Conservation (phyloP, 2,329 filamentous ascomycete species). For the Hypoxylon sp. region DNA sequence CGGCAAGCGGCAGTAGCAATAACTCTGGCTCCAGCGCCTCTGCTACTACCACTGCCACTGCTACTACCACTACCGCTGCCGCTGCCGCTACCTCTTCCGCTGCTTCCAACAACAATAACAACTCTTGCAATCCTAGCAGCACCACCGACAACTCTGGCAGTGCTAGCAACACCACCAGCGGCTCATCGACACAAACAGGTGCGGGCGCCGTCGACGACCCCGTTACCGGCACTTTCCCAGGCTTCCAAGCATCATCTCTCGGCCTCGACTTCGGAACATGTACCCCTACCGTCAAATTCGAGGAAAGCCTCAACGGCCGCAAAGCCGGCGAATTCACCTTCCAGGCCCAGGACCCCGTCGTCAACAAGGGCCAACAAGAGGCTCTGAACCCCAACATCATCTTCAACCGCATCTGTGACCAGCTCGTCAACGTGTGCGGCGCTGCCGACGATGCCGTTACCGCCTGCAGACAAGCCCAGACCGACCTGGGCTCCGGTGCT, state of each 20-base stretch:
- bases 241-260: conserved; percentile 50
- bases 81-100: conserved; percentile 42
- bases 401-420: conserved; percentile 78
- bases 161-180: conserved; percentile 41
- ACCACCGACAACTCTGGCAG: conserved; percentile 22
- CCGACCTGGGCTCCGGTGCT: conserved; percentile 50
- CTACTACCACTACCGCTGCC: conserved; percentile 30
- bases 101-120: conserved; percentile 16
- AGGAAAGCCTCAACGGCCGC: conserved; percentile 69
- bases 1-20: conserved; percentile 46
- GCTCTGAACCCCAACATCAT: conserved; percentile 80
- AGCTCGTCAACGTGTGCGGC: conserved; percentile 74
- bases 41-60: conserved; percentile 43
- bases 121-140: conserved; percentile 12
- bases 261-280: conserved; percentile 67
- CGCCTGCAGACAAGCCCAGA: conserved; percentile 66
- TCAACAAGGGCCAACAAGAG: conserved; percentile 73
- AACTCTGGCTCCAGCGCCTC: conserved; percentile 32
- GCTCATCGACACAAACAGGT: conserved; percentile 42
- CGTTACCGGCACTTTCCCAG: conserved; percentile 53
- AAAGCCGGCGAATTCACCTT: conserved; percentile 73
- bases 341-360: conserved; percentile 72
- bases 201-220: conserved; percentile 51
- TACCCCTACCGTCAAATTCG: conserved; percentile 70
- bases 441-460: conserved; percentile 71